Percentiles rank a stretch among this genome's conserved stretches.
phyloP scores from a whole-genome alignment of 2,329 filamentous ascomycete species.

The Aureobasidium sp. region DNA sequence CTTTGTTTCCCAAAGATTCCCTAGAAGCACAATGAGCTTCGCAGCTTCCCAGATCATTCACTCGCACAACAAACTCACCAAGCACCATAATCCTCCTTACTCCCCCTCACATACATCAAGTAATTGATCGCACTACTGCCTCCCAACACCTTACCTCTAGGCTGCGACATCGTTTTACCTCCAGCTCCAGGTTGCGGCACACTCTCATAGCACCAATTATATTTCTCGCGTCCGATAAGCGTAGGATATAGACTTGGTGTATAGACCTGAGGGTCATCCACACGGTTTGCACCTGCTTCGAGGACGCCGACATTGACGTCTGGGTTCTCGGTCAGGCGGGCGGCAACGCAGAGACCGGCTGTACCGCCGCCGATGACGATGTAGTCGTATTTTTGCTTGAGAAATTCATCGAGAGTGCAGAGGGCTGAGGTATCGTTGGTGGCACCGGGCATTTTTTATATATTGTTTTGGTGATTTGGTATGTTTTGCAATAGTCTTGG shows the following conservation, averaged over 20 bases:
- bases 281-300: slow-evolving; percentile 23
- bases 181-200: slow-evolving; percentile 19
- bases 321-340: slow-evolving; percentile 16
- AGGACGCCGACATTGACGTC: slow-evolving; percentile 23
- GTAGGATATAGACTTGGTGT: slow-evolving; percentile 25
- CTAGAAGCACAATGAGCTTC: background rate
- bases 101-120: slow-evolving; percentile 26
- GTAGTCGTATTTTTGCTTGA: slow-evolving; percentile 20
- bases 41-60: no score
- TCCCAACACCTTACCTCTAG: slow-evolving; percentile 31
- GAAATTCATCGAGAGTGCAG: slow-evolving; percentile 20
- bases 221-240: slow-evolving; percentile 25
- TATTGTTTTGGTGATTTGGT: no score
- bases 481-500: background rate
- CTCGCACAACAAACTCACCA: slow-evolving; percentile 20
- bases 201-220: slow-evolving; percentile 25
- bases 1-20: background rate
- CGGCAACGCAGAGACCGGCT: slow-evolving; percentile 16
- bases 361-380: slow-evolving; percentile 17
- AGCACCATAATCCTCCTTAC: slow-evolving; percentile 26
- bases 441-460: background rate
- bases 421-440: background rate
- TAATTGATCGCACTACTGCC: slow-evolving; percentile 34
- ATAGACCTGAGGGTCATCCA: slow-evolving; percentile 22
- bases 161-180: slow-evolving; percentile 22